A percentile compares a stretch with the other conserved stretches of the same genome.
Conservation (phyloP, 2,329 filamentous ascomycete species). For the Penicillium italicum region DNA sequence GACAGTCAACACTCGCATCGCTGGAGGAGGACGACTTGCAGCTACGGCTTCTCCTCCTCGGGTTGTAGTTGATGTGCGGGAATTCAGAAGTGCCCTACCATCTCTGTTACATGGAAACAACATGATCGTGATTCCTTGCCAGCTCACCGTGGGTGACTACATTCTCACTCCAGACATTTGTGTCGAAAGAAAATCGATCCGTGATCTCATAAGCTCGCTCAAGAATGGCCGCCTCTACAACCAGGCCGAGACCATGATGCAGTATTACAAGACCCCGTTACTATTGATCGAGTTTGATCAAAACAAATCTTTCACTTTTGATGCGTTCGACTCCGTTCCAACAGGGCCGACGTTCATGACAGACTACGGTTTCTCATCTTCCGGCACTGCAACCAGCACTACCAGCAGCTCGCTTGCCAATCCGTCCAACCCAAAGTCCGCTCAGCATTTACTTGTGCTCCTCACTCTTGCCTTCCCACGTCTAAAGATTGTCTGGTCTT, state of each 20-base stretch:
- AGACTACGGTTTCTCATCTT: slow-evolving; percentile 53
- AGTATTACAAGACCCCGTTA: slow-evolving; percentile 85
- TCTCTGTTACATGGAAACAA: slow-evolving; percentile 85
- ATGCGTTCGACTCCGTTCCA: slow-evolving; percentile 54
- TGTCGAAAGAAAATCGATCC: slow-evolving; percentile 89
- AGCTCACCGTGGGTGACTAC: slow-evolving; percentile 95
- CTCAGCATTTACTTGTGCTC: slow-evolving; percentile 88
- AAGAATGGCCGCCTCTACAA: slow-evolving; percentile 86
- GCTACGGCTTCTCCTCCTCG: slow-evolving; percentile 85
- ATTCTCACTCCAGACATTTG: slow-evolving; percentile 87
- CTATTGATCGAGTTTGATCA: slow-evolving; percentile 97
- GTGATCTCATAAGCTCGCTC: slow-evolving; percentile 87
- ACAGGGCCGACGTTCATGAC: slow-evolving; percentile 39
- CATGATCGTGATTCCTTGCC: slow-evolving; percentile 87
- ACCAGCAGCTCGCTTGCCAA: slow-evolving; percentile 61
- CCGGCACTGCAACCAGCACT: slow-evolving; percentile 47
- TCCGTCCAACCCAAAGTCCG: slow-evolving; percentile 63
- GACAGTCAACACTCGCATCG: slow-evolving; percentile 94
- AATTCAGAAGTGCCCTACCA: slow-evolving; percentile 89
- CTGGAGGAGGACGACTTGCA: slow-evolving; percentile 78
- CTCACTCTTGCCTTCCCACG: slow-evolving; percentile 88
- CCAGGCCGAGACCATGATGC: slow-evolving; percentile 90
- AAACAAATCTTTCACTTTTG: slow-evolving; percentile 94
- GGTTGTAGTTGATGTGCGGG: slow-evolving; percentile 91
- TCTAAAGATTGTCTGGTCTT: slow-evolving; percentile 90